Conservation (phyloP, 139 green algal species). For the Haematococcus lacustris region DNA sequence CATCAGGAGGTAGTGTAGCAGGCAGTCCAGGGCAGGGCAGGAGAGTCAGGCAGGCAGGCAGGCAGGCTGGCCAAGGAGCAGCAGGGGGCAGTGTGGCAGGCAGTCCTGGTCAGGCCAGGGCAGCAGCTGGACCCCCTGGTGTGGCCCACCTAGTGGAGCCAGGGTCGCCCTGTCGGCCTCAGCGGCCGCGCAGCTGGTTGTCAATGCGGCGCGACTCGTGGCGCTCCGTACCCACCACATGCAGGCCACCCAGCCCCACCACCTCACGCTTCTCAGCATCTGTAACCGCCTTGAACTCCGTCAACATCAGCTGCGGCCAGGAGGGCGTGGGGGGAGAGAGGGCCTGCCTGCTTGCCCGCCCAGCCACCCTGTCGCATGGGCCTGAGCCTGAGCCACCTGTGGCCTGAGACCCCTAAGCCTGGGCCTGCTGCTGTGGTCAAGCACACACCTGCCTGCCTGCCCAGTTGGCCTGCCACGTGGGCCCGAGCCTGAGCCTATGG, state of each 20-base stretch:
- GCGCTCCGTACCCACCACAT: constrained; percentile 94
- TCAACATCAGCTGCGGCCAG: constrained; percentile 63
- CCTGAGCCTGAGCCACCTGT: too few relatives aligned
- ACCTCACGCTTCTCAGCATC: constrained; percentile 79
- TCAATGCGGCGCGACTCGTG: constrained; percentile 95
- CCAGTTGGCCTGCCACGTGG: too few relatives aligned
- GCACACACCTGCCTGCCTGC: too few relatives aligned
- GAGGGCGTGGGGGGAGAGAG: too few relatives aligned
- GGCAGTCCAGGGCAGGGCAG: too few relatives aligned
- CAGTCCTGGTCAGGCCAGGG: not conserved
- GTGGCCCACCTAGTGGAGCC: constrained; percentile 71
- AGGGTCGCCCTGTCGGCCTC: constrained; percentile 78
- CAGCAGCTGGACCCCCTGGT: not conserved
- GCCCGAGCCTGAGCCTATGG: too few relatives aligned
- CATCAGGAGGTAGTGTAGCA: too few relatives aligned
- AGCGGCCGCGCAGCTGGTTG: constrained; percentile 89
- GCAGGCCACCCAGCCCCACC: constrained; percentile 77
- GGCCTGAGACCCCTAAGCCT: too few relatives aligned
- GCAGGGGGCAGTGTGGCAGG: not conserved
- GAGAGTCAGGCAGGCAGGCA: too few relatives aligned
- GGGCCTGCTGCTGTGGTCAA: too few relatives aligned
- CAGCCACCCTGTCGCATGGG: too few relatives aligned
- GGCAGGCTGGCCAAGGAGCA: not conserved
- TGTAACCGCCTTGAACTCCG: constrained; percentile 81
- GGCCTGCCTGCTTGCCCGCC: too few relatives aligned